Evolutionary conservation across 2,329 filamentous ascomycete species (phyloP).

Genomic region (Penicillium sp.): DNA sequence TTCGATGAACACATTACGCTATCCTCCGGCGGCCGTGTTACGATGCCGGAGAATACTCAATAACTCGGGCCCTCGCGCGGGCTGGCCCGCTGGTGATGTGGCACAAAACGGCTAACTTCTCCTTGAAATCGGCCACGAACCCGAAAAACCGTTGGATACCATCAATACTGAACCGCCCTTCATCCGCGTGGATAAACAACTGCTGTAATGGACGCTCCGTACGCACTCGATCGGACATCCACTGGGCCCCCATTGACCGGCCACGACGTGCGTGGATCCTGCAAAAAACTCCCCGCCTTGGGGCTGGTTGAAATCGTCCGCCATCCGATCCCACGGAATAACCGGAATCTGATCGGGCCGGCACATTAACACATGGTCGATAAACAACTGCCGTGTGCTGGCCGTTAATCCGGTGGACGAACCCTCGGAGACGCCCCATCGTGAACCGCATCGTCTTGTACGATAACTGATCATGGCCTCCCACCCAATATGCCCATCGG

Average conservation of each 20-base stretch:
- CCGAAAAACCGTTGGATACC: neutral
- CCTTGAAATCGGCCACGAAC: neutral
- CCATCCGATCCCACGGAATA: neutral
- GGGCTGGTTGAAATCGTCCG: neutral
- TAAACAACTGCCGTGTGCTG: neutral
- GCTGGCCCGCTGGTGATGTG: slow-evolving; percentile 5
- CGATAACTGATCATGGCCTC: neutral
- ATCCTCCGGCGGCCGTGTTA: neutral
- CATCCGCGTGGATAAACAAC: neutral
- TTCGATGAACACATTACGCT: slow-evolving; percentile 12
- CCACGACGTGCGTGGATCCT: neutral
- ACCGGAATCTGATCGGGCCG: neutral
- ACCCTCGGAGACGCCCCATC: neutral
- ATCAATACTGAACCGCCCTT: neutral
- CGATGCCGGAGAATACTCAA: slow-evolving; percentile 1
- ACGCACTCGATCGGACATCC: neutral
- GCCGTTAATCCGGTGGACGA: neutral
- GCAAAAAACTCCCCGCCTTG: neutral
- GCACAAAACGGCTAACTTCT: neutral
- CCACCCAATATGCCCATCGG: neutral
- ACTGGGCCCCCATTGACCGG: neutral
- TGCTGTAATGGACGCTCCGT: neutral
- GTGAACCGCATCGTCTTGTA: neutral
- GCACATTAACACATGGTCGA: neutral
- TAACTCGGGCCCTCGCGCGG: slow-evolving; percentile 1